Evolutionary conservation across 2,329 filamentous ascomycete genomes (phyloP).

Genomic region (Pseudogymnoascus sp.): DNA sequence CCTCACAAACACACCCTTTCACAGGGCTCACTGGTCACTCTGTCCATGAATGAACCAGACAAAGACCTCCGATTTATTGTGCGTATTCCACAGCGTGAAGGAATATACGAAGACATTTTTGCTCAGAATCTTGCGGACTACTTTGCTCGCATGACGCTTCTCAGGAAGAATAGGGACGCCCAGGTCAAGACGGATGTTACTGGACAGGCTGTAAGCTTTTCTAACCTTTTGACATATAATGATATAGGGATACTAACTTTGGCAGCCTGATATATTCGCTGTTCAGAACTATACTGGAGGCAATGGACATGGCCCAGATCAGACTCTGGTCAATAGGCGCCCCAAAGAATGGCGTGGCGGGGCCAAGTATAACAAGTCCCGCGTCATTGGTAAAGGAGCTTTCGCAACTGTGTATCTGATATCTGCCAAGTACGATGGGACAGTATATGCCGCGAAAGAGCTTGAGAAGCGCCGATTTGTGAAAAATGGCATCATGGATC

Average conservation of each 20-base stretch:
- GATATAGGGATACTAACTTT: neutral
- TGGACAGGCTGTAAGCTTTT: slow-evolving; percentile 6
- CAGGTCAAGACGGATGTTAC: neutral
- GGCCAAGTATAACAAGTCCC: slow-evolving; percentile 72
- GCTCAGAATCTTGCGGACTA: slow-evolving; percentile 61
- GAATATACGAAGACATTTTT: slow-evolving; percentile 56
- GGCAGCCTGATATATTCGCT: slow-evolving; percentile 6
- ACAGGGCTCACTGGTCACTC: slow-evolving; percentile 25
- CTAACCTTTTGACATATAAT: neutral
- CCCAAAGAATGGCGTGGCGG: slow-evolving; percentile 74
- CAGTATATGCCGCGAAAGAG: slow-evolving; percentile 85
- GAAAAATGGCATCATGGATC: slow-evolving; percentile 82
- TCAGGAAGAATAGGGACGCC: neutral
- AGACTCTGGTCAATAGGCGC: slow-evolving; percentile 22
- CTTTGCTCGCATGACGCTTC: slow-evolving; percentile 33
- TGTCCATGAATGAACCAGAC: slow-evolving; percentile 26
- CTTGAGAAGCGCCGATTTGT: slow-evolving; percentile 88
- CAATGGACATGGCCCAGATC: neutral
- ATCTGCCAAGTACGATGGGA: slow-evolving; percentile 74
- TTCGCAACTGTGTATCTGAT: slow-evolving; percentile 92
- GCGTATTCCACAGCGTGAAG: slow-evolving; percentile 69
- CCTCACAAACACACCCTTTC: slow-evolving; percentile 27
- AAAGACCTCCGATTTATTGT: slow-evolving; percentile 76
- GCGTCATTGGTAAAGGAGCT: slow-evolving; percentile 80
- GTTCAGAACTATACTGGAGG: neutral